Evolutionary conservation across 805 yeast genomes (phyloP).

Genomic region (Candida multigemmis): DNA sequence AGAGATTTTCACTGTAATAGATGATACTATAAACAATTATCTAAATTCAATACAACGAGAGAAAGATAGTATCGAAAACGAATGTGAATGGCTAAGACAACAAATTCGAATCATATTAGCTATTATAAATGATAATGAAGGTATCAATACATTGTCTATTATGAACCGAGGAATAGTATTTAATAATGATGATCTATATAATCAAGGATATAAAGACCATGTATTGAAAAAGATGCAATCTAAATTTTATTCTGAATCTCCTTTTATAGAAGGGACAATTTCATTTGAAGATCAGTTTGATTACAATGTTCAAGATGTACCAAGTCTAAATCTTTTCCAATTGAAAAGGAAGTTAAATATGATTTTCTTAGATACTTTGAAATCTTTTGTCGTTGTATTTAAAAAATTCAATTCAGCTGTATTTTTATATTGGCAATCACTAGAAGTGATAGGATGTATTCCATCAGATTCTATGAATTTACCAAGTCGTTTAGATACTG

Average conservation of each 20-base stretch:
- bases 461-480: slow-evolving; percentile 10
- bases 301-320: slow-evolving; percentile 13
- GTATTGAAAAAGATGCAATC: slow-evolving; percentile 8
- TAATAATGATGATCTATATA: slow-evolving; percentile 13
- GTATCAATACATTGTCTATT: slow-evolving; percentile 13
- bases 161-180: slow-evolving; percentile 24
- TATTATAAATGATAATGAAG: slow-evolving; percentile 27
- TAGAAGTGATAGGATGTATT: slow-evolving; percentile 18
- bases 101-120: slow-evolving; percentile 30
- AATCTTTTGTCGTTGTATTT: slow-evolving; percentile 19
- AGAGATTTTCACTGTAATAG: slow-evolving; percentile 39
- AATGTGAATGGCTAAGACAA: slow-evolving; percentile 37
- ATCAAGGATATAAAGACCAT: slow-evolving; percentile 21
- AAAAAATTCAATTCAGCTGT: slow-evolving; percentile 19
- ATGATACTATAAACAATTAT: slow-evolving; percentile 38
- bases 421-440: slow-evolving; percentile 15
- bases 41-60: slow-evolving; percentile 22
- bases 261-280: slow-evolving; percentile 7
- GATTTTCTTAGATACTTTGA: slow-evolving; percentile 26
- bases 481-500: slow-evolving; percentile 22
- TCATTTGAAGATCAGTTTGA: slow-evolving; percentile 18
- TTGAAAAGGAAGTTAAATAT: slow-evolving; percentile 20
- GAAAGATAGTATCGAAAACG: slow-evolving; percentile 27
- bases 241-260: slow-evolving; percentile 3
- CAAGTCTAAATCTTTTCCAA: slow-evolving; percentile 21